A percentile compares a stretch with the other conserved stretches of the same genome.
phyloP scores from a whole-genome alignment of 345 rosid species.

The Ceriops tagal region DNA sequence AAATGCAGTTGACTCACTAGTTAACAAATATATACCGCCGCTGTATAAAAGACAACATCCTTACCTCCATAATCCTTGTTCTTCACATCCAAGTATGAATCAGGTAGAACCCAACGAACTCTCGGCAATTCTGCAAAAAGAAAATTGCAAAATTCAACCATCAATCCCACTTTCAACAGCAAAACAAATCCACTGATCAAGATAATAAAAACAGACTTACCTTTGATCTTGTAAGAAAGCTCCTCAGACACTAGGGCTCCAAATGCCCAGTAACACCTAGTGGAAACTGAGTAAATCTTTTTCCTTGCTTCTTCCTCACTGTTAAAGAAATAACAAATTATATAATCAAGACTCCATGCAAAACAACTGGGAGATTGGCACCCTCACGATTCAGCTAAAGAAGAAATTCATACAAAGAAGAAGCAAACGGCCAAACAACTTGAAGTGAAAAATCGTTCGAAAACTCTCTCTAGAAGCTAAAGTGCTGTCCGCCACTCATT shows the following conservation, averaged over 20 bases:
- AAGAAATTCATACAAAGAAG: not conserved
- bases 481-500: no score
- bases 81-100: conserved; percentile 86
- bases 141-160: not conserved
- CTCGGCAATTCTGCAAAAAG: conserved; percentile 54
- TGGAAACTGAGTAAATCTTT: conserved; percentile 84
- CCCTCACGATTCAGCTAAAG: not conserved
- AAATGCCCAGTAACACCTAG: conserved; percentile 73
- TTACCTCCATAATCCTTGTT: conserved; percentile 97
- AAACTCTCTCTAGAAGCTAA: not conserved
- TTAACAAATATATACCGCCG: no score
- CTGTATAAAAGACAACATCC: not conserved
- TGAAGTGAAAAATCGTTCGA: no score
- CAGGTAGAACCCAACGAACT: conserved; percentile 98
- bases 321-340: conserved; percentile 1
- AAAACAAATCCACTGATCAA: not conserved
- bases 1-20: no score
- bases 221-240: conserved; percentile 67
- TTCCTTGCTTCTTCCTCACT: conserved; percentile 89
- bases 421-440: no score
- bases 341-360: not conserved
- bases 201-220: conserved; percentile 25
- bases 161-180: not conserved
- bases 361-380: no score
- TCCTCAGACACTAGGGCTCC: conserved; percentile 83